Conservation (phyloP, 495 filamentous ascomycete species). For the Copromyces sp. region DNA sequence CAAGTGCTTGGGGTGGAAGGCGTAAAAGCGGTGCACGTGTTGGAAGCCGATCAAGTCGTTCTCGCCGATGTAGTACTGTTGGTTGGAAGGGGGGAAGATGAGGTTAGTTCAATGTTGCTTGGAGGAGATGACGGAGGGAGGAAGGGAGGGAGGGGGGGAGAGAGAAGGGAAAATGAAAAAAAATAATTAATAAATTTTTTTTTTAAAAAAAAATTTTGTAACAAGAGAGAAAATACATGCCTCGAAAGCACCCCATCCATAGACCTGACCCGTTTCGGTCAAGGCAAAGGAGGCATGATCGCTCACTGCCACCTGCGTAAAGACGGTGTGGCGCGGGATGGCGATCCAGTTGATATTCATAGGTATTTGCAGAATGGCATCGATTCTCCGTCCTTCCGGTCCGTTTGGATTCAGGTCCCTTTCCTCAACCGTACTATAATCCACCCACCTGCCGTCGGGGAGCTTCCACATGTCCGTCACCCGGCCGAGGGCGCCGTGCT, state of each 20-base stretch:
- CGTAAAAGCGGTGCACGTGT: neutral
- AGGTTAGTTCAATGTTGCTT: neutral
- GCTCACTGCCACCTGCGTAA: slow-evolving; percentile 49
- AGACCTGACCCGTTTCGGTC: slow-evolving; percentile 54
- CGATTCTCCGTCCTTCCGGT: slow-evolving; percentile 44
- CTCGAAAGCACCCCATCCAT: slow-evolving; percentile 64
- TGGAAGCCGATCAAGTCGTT: neutral
- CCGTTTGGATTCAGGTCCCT: slow-evolving; percentile 18
- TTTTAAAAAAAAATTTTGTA: no score
- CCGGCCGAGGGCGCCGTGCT: slow-evolving; percentile 56
- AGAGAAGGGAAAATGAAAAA: no score
- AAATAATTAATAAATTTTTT: no score
- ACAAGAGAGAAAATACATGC: slow-evolving; percentile 10
- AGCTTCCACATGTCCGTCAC: slow-evolving; percentile 26
- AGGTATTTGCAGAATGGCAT: slow-evolving; percentile 51
- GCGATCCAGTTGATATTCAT: slow-evolving; percentile 34
- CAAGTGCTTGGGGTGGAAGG: neutral
- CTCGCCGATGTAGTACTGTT: neutral
- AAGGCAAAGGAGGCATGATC: slow-evolving; percentile 56
- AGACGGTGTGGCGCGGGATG: slow-evolving; percentile 43
- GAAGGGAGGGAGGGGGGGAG: neutral
- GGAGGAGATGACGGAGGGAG: neutral
- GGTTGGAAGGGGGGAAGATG: neutral
- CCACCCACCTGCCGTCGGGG: neutral
- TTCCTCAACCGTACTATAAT: neutral